Evolutionary conservation across 495 filamentous ascomycete genomes (phyloP), one percentile per base, ranked within the genome.

Genomic region (Clohesyomyces aquaticus): DNA sequence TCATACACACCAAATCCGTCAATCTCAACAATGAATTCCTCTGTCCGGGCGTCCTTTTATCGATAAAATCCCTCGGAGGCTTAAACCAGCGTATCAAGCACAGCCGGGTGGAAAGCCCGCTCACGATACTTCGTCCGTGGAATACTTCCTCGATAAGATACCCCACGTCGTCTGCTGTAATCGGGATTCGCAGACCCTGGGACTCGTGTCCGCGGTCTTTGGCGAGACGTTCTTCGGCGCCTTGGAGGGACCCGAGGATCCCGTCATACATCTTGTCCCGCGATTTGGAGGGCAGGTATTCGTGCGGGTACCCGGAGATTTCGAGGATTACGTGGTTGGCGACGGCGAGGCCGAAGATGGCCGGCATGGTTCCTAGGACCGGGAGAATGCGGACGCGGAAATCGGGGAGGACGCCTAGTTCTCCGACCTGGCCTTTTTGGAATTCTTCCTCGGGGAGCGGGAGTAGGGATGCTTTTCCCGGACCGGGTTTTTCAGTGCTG

Each of bases 311-410:
- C 23, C 85, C 88, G 1, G 91, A 81, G n/a, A 96, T 82, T 42
- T 87, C 85, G 64, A 94, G 82, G 60, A 98, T 91, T 38, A 98
- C 85, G 67, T 96, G 90, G 72, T 97, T 99, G 1, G 94, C 94
- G 25, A 88, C 82, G 1, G 86, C 87, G 59, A 95, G 90, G 14
- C 94, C 94, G 77, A 99, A 99, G 0, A 97, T 84, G 1, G 93
- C 93, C 1, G 94, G 94, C 92, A 99, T 96, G 0, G 94, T 98
- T 2, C 94, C 94, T 18, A 99, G 76, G 0, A 99, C 94, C 0
- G 94, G 94, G 45, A 99, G 76, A 58, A 99, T 98, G 22, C 94
- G 85, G 18, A 95, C 89, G 8, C 94, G 82, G 77, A 99, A 99
- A 72, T 96, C 92, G 0, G 91, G 90, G 10, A 98, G 78, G 0